A percentile compares a stretch with the other conserved stretches of the same genome.
These are phyloP conservation scores for Beauveria sp. DNA, from an alignment of 2,329 filamentous ascomycete genomes.

Conservation along the genomic window DNA sequence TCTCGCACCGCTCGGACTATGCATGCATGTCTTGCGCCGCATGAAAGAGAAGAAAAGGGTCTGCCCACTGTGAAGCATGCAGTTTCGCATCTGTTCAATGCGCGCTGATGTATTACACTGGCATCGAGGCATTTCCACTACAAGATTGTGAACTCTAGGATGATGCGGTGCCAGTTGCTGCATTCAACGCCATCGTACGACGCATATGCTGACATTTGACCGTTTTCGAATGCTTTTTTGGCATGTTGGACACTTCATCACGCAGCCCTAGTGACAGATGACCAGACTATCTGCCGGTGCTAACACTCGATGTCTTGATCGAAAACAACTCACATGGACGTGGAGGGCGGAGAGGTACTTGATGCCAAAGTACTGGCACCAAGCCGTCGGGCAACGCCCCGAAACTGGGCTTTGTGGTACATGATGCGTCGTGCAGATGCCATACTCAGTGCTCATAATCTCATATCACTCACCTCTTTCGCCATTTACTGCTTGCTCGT, in stretches of 20 bases:
- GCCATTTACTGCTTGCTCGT: background rate
- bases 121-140: background rate
- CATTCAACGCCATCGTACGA: background rate
- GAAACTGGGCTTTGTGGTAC: background rate
- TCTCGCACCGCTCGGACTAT: background rate
- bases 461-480: background rate
- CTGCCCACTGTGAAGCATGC: background rate
- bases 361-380: background rate
- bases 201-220: background rate
- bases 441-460: background rate
- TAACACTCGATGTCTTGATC: too few relatives aligned
- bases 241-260: background rate
- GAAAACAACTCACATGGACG: background rate
- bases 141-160: background rate
- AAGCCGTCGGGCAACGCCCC: background rate
- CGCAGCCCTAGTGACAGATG: background rate
- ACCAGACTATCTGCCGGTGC: too few relatives aligned
- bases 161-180: background rate
- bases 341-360: background rate
- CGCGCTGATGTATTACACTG: background rate
- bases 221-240: background rate
- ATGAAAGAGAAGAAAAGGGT: background rate
- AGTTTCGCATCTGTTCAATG: background rate
- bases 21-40: background rate
- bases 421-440: background rate